phyloP scores from a whole-genome alignment of 148 eudicot species.

The Oxyria digyna region DNA sequence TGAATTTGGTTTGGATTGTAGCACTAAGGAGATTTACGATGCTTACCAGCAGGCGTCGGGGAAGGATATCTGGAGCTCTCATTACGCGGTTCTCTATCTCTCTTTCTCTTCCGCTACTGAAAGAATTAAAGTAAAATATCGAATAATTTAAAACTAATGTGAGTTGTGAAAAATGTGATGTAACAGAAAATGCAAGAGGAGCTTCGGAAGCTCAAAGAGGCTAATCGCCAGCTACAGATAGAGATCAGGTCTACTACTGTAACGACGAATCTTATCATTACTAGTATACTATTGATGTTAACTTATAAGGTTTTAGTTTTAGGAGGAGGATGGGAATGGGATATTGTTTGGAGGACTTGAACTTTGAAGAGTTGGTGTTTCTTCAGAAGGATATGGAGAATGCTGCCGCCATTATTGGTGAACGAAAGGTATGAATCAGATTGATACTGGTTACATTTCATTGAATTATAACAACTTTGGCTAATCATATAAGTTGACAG shows the following conservation, averaged over 20 bases:
- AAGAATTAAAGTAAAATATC: neutral
- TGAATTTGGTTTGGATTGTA: conserved; percentile 6
- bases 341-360: conserved; percentile 55
- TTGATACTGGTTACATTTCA: too few species aligned
- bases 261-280: neutral
- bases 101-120: neutral
- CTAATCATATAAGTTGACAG: conserved; percentile 22
- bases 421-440: conserved; percentile 45
- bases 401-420: conserved; percentile 43
- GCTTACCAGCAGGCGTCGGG: conserved; percentile 41
- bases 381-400: conserved; percentile 56
- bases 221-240: conserved; percentile 40
- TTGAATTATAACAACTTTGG: neutral
- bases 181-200: conserved; percentile 77
- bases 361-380: conserved; percentile 27
- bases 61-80: conserved; percentile 68
- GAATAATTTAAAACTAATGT: neutral
- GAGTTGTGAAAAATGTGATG: neutral
- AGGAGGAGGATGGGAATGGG: conserved; percentile 88
- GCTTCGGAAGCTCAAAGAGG: conserved; percentile 50
- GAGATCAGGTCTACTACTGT: conserved; percentile 3
- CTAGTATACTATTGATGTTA: neutral
- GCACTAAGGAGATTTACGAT: conserved; percentile 58
- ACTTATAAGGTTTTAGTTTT: neutral
- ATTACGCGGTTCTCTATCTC: conserved; percentile 41